A percentile compares a stretch with the other conserved stretches of the same genome.
These are phyloP conservation scores for Adiantum capillusveneris DNA, from an alignment of 75 land plant genomes.

Conservation along the genomic window DNA sequence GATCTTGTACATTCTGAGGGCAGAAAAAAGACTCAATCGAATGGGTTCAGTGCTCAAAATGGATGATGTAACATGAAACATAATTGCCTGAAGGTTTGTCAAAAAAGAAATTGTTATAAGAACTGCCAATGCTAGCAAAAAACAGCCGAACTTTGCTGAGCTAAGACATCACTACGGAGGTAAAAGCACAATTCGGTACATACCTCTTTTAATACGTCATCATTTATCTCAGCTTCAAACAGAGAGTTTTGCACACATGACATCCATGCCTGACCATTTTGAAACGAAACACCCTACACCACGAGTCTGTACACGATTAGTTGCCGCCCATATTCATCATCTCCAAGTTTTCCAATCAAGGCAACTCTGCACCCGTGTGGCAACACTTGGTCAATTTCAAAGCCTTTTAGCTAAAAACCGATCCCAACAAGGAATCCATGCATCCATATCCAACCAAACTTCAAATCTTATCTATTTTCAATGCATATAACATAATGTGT, in stretches of 20 bases:
- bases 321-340: conserved; percentile 61
- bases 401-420: too few relatives aligned
- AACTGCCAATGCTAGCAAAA: too few relatives aligned
- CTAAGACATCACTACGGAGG: too few relatives aligned
- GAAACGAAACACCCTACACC: conserved; percentile 48
- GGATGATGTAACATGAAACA: conserved; percentile 81
- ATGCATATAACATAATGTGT: too few relatives aligned
- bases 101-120: too few relatives aligned
- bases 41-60: conserved; percentile 53
- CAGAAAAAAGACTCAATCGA: conserved; percentile 52
- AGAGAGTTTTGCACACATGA: conserved; percentile 54
- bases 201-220: conserved; percentile 87
- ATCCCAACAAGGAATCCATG: too few relatives aligned
- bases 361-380: conserved; percentile 73
- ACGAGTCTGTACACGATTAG: conserved; percentile 73
- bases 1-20: conserved; percentile 48
- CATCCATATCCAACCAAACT: too few relatives aligned
- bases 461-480: too few relatives aligned
- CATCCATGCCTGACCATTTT: conserved; percentile 43
- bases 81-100: conserved; percentile 85
- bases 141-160: too few relatives aligned
- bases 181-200: too few relatives aligned
- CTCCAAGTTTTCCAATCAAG: conserved; percentile 83
- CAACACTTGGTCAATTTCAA: too few relatives aligned
- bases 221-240: conserved; percentile 50